Evolutionary conservation across 192 early-diverging fungal species (phyloP).

Genomic region (Coemansia sp.): DNA sequence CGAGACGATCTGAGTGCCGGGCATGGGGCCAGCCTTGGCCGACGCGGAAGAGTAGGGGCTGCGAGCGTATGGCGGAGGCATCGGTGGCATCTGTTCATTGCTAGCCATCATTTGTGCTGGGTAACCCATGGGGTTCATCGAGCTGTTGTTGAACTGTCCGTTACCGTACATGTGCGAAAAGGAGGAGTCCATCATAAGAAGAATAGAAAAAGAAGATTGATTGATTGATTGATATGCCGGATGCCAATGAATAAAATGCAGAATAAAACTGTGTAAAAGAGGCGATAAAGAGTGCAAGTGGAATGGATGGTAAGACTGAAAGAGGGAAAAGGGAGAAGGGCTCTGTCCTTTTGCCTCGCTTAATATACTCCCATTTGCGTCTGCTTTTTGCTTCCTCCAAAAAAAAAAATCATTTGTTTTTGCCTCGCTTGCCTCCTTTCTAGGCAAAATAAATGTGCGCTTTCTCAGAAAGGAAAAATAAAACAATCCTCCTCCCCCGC

Average conservation of each 20-base stretch:
- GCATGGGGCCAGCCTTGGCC: slow-evolving; percentile 15
- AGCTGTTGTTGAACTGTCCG: slow-evolving; percentile 20
- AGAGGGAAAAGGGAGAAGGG: slow-evolving; percentile 17
- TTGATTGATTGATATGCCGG: slow-evolving; percentile 8
- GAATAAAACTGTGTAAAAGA: slow-evolving; percentile 16
- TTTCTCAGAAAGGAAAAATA: slow-evolving; percentile 10
- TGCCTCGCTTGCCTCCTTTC: neutral
- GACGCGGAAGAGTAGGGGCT: slow-evolving; percentile 3
- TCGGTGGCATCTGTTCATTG: slow-evolving; percentile 22
- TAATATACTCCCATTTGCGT: neutral
- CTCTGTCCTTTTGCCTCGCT: slow-evolving; percentile 4
- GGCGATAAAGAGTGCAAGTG: neutral
- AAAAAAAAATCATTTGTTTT: neutral
- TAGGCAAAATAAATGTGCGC: neutral
- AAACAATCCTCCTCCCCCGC: neutral
- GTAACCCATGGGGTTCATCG: slow-evolving; percentile 20
- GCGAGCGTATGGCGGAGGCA: slow-evolving; percentile 29
- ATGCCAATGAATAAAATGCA: slow-evolving; percentile 18
- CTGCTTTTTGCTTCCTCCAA: neutral
- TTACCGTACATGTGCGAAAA: slow-evolving; percentile 42
- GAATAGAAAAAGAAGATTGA: neutral
- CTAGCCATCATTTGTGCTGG: slow-evolving; percentile 15
- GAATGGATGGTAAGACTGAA: neutral
- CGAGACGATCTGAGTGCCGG: slow-evolving; percentile 14
- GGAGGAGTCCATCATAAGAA: slow-evolving; percentile 23